Conservation (phyloP, 495 filamentous ascomycete genomes). For the Penicillium mononematosum region DNA sequence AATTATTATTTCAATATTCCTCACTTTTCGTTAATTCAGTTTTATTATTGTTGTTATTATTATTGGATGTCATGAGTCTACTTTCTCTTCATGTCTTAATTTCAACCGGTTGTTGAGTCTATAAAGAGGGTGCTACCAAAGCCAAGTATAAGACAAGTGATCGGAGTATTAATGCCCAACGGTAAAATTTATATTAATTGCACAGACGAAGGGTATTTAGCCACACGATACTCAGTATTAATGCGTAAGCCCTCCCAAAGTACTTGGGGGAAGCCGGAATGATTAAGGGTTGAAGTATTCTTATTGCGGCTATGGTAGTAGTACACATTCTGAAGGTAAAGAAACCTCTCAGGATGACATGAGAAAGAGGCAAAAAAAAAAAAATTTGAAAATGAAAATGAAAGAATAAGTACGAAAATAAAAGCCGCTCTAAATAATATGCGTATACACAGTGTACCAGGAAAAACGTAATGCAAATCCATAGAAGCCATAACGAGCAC, state of each 20-base stretch:
- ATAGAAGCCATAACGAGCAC: not conserved
- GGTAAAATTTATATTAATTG: not conserved
- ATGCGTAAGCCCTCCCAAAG: not conserved
- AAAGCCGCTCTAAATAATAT: slow-evolving; percentile 17
- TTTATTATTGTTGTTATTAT: too few species aligned
- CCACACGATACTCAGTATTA: not conserved
- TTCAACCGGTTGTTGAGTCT: not conserved
- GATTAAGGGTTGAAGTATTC: not conserved
- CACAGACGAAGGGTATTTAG: not conserved
- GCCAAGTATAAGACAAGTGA: not conserved
- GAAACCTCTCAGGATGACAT: slow-evolving; percentile 5
- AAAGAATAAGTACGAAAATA: not conserved
- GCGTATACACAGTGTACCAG: slow-evolving; percentile 6
- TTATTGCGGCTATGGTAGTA: slow-evolving; percentile 2
- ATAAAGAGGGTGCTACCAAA: not conserved
- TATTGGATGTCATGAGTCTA: not conserved
- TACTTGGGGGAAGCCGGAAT: not conserved
- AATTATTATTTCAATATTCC: not conserved
- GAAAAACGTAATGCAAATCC: slow-evolving; percentile 4
- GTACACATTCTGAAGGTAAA: slow-evolving; percentile 4
- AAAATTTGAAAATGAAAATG: not conserved
- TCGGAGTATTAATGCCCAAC: not conserved
- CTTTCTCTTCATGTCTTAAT: not conserved
- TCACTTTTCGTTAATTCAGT: not conserved
- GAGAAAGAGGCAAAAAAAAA: slow-evolving; percentile 1